A percentile compares a stretch with the other conserved stretches of the same genome.
Conservation (phyloP, 176 grass and related monocot genomes). For the Saccharum spontaneum region DNA sequence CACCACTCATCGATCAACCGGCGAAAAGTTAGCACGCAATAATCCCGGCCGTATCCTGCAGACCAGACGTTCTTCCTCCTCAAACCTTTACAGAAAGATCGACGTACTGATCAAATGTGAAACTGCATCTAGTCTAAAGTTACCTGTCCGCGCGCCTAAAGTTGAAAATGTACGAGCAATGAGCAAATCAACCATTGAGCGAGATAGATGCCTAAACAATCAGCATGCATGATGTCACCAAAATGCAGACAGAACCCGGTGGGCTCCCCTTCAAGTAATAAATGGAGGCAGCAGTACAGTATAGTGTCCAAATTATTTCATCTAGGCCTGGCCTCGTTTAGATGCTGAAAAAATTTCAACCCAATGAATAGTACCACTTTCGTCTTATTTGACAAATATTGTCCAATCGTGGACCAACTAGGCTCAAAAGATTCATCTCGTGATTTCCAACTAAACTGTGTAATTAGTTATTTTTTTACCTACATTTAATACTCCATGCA, state of each 20-base stretch:
- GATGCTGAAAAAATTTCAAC: too few relatives aligned
- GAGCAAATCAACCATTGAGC: slow-evolving; percentile 5
- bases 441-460: too few relatives aligned
- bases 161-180: slow-evolving; percentile 7
- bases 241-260: slow-evolving; percentile 6
- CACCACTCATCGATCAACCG: background rate
- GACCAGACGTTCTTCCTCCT: background rate
- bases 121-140: slow-evolving; percentile 10
- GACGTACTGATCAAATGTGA: background rate
- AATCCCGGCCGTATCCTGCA: background rate
- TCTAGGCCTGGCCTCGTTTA: too few relatives aligned
- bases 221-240: slow-evolving; percentile 33
- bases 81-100: slow-evolving; percentile 11
- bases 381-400: too few relatives aligned
- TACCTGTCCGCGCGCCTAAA: background rate
- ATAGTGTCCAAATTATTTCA: background rate
- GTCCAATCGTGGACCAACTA: too few relatives aligned
- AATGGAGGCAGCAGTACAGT: slow-evolving; percentile 19
- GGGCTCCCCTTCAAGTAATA: background rate
- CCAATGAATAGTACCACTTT: too few relatives aligned
- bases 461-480: too few relatives aligned
- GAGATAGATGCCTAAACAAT: background rate
- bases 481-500: too few relatives aligned
- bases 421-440: too few relatives aligned
- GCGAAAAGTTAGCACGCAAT: background rate